Evolutionary conservation across 306 rosid genomes (phyloP), one percentile per base, ranked within the genome.

Genomic region (Vachellia pachyceras): DNA sequence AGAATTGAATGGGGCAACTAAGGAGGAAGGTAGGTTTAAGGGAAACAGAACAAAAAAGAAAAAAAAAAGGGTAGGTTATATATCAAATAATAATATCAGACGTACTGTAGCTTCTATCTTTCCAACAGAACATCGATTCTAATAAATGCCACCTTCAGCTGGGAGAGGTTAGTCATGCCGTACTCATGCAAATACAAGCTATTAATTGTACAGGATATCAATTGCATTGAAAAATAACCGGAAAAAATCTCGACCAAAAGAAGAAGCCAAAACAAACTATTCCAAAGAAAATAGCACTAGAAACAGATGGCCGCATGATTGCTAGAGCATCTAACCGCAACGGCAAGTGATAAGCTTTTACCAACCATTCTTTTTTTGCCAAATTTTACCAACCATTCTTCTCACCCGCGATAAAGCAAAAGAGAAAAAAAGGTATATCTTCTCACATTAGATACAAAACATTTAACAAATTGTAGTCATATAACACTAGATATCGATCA

Each of bases 381-480:
- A n/a, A n/a, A n/a, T n/a, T n/a, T n/a, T n/a, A 68, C 15, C 10
- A 68, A 23, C 17, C 50, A 37, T 46, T 3, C 25, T 9, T 25
- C 35, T 74, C 47, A 25, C 67, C 79, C 66, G 6, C 4, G 39
- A 25, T 10, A 60, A 25, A 23, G 37, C 33, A 3, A 10, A n/a
- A n/a, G n/a, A n/a, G n/a, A 9, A 13, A 25, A 8, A 12, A 25
- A 64, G 54, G 54, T 18, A 35, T 44, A 47, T 63, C 35, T 29
- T 77, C 36, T 33, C 64, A 54, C 49, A 67, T 69, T 78, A 76
- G 29, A 36, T 73, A 60, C 70, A 60, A 77, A 77, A 40, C 55
- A 81, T 77, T 79, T 46, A 12, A 75, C 42, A 65, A 75, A 66
- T 39, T 50, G 15, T n/a, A 15, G 41, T 13, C 23, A 52, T 13